Conservation (phyloP, 768 basidiomycete species). For the Boletus tylopilopsis region DNA sequence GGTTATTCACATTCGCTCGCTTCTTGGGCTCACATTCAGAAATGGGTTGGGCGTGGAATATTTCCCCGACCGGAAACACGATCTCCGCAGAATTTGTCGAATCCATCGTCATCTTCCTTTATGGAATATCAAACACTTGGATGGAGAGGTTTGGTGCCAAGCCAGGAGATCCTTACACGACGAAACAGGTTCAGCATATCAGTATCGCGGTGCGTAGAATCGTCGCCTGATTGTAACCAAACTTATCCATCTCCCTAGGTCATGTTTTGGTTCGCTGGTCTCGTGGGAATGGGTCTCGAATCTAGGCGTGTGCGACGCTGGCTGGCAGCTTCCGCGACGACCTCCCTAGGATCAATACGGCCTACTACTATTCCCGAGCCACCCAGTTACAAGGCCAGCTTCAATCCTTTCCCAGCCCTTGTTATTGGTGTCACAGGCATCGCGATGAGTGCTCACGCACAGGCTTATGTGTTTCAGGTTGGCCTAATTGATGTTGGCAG, state of each 20-base stretch:
- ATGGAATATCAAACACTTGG: slow-evolving; percentile 92
- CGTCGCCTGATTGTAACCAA: not conserved
- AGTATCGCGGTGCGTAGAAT: slow-evolving; percentile 69
- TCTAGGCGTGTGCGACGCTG: slow-evolving; percentile 68
- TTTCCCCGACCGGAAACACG: slow-evolving; percentile 45
- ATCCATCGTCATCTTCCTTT: slow-evolving; percentile 77
- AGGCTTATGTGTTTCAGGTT: slow-evolving; percentile 87
- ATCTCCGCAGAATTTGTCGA: slow-evolving; percentile 76
- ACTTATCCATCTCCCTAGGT: slow-evolving; percentile 38
- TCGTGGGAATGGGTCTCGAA: slow-evolving; percentile 87
- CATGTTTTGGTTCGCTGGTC: slow-evolving; percentile 95
- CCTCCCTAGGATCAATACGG: slow-evolving; percentile 27
- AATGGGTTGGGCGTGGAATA: slow-evolving; percentile 95
- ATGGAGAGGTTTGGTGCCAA: slow-evolving; percentile 92
- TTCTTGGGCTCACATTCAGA: slow-evolving; percentile 87
- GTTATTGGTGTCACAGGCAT: slow-evolving; percentile 92
- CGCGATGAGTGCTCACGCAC: slow-evolving; percentile 91
- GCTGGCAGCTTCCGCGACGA: slow-evolving; percentile 58
- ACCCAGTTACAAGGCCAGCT: slow-evolving; percentile 68
- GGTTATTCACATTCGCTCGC: slow-evolving; percentile 86
- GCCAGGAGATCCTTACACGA: slow-evolving; percentile 79
- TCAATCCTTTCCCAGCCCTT: slow-evolving; percentile 91
- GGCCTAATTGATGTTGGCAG: not conserved
- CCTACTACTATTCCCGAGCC: slow-evolving; percentile 53
- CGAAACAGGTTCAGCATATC: slow-evolving; percentile 92